phyloP scores from a whole-genome alignment of 2,329 filamentous ascomycete genomes.

The Paramyrothecium sp. region DNA sequence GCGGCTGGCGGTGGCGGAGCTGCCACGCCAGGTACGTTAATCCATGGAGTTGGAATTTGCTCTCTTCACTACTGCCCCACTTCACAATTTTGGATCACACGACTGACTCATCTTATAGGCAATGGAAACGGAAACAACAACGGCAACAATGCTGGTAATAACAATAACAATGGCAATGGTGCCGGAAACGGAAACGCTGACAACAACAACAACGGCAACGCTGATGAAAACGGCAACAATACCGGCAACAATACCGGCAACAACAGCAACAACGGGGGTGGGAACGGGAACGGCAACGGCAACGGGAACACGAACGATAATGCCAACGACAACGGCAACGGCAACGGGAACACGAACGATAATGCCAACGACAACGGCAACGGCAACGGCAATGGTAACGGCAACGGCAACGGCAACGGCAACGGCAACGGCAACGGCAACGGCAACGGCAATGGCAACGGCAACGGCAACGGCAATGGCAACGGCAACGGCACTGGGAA shows the following conservation, averaged over 20 bases:
- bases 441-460: not conserved
- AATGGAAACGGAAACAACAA: not conserved
- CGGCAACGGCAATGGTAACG: not conserved
- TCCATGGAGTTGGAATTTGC: not conserved
- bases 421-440: not conserved
- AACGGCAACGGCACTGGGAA: slow-evolving; percentile 1
- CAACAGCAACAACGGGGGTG: not conserved
- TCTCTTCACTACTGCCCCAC: not conserved
- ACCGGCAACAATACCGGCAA: no score
- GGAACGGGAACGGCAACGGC: not conserved
- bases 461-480: not conserved
- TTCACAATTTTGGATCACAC: no score
- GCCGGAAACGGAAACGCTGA: not conserved
- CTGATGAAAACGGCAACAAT: not conserved
- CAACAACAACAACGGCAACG: not conserved
- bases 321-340: not conserved
- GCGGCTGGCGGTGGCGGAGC: not conserved
- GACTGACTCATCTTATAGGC: not conserved
- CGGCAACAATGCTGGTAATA: not conserved
- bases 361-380: not conserved
- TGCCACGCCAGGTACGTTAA: not conserved
- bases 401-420: not conserved
- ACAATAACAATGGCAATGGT: not conserved
- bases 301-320: not conserved
- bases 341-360: not conserved